A percentile compares a stretch with the other conserved stretches of the same genome.
phyloP scores from a whole-genome alignment of 129 eudicot genomes.

The Kitagawia praeruptora region DNA sequence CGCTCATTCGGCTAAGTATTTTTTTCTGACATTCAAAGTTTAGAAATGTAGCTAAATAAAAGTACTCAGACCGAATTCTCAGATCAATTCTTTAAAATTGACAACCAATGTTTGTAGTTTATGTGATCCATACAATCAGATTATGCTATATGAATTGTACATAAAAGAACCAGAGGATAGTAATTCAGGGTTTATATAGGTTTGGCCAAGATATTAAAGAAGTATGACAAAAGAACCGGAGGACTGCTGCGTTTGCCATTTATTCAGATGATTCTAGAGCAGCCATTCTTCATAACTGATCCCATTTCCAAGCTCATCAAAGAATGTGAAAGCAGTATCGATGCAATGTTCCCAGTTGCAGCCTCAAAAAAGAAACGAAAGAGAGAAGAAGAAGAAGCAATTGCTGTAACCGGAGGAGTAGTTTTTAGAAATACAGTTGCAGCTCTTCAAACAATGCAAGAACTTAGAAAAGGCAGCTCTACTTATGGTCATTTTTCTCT shows the following conservation, averaged over 20 bases:
- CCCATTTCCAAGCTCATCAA: constrained; percentile 70
- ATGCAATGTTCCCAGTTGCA: constrained; percentile 41
- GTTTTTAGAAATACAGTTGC: constrained; percentile 79
- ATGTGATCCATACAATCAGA: background rate
- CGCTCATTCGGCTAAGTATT: too few species aligned
- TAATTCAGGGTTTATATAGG: constrained; percentile 25
- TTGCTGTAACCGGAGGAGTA: constrained; percentile 50
- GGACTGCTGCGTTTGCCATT: constrained; percentile 59
- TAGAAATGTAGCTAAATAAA: too few species aligned
- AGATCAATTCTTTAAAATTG: background rate
- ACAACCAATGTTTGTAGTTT: background rate
- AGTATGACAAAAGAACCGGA: constrained; percentile 87
- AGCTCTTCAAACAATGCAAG: constrained; percentile 75
- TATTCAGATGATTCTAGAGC: constrained; percentile 64
- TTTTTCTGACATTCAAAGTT: too few species aligned
- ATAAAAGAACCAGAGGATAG: background rate
- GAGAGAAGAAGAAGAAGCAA: constrained; percentile 23
- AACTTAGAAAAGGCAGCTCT: constrained; percentile 77
- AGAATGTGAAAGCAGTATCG: constrained; percentile 61
- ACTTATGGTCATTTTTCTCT: constrained; percentile 68
- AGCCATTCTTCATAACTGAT: constrained; percentile 85
- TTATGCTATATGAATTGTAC: too few species aligned
- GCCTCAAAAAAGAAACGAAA: background rate
- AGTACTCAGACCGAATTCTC: too few species aligned
- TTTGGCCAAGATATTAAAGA: constrained; percentile 80